Percentiles rank a stretch among this genome's conserved stretches.
Conservation (phyloP, 495 filamentous ascomycete genomes). For the Lindgomyces ingoldianus region DNA sequence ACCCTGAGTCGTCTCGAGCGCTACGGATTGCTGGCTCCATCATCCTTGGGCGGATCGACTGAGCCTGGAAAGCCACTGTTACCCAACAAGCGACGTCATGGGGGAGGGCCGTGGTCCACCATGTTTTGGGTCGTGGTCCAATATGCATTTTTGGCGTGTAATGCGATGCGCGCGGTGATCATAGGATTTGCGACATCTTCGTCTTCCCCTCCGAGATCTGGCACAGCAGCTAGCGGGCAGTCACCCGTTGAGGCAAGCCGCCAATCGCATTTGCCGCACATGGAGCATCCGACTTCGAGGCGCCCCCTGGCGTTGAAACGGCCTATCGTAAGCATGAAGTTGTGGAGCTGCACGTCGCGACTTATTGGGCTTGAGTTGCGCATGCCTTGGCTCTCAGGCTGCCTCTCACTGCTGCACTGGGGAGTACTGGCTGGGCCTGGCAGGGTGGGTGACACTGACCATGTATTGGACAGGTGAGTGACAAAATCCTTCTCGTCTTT, state of each 20-base stretch:
- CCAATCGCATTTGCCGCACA: constrained; percentile 32
- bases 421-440: constrained; percentile 70
- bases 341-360: constrained; percentile 68
- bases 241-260: constrained; percentile 28
- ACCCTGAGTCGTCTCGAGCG: constrained; percentile 42
- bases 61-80: constrained; percentile 26
- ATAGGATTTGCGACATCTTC: constrained; percentile 54
- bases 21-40: constrained; percentile 42
- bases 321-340: constrained; percentile 72
- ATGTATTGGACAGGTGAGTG: constrained; percentile 87
- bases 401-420: constrained; percentile 71
- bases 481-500: constrained; percentile 23
- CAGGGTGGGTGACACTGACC: constrained; percentile 69
- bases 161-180: constrained; percentile 64
- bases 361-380: constrained; percentile 69
- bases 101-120: constrained; percentile 30
- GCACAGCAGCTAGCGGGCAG: constrained; percentile 33
- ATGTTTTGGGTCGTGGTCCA: constrained; percentile 73
- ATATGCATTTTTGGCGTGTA: constrained; percentile 64
- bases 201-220: constrained; percentile 54
- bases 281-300: constrained; percentile 8
- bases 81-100: constrained; percentile 17
- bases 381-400: constrained; percentile 84
- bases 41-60: constrained; percentile 1
- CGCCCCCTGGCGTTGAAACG: constrained; percentile 50